These are phyloP conservation scores for Termitomyces sp. DNA, from an alignment of 768 basidiomycete species.

Conservation along the genomic window DNA sequence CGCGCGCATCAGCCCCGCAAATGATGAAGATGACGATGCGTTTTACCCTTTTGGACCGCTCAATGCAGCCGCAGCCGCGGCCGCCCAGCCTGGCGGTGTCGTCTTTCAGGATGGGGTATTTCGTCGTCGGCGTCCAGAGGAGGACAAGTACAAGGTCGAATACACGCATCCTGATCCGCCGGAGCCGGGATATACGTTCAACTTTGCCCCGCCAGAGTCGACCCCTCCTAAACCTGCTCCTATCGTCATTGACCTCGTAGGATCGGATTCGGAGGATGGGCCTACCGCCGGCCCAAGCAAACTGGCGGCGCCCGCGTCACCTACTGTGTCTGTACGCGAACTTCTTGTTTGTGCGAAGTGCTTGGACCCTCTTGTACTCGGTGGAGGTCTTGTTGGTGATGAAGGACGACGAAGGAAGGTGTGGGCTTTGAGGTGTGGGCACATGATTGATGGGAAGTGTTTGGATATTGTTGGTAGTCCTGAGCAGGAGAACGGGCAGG, in stretches of 20 bases:
- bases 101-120: slow-evolving; percentile 6
- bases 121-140: neutral
- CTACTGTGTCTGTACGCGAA: slow-evolving; percentile 25
- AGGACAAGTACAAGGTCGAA: slow-evolving; percentile 46
- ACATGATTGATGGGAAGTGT: slow-evolving; percentile 78
- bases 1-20: slow-evolving; percentile 1
- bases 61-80: neutral
- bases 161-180: slow-evolving; percentile 63
- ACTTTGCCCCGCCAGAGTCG: slow-evolving; percentile 50
- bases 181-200: slow-evolving; percentile 62
- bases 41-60: neutral
- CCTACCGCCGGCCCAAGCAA: slow-evolving; percentile 11
- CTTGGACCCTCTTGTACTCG: slow-evolving; percentile 57
- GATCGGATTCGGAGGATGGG: slow-evolving; percentile 32
- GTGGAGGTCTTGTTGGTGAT: slow-evolving; percentile 41
- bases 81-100: slow-evolving; percentile 2
- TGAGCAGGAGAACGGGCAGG: slow-evolving; percentile 10
- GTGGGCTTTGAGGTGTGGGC: slow-evolving; percentile 76
- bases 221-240: slow-evolving; percentile 21
- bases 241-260: slow-evolving; percentile 34
- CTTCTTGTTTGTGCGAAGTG: slow-evolving; percentile 68
- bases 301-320: slow-evolving; percentile 3
- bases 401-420: slow-evolving; percentile 47
- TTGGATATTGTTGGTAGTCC: slow-evolving; percentile 46
- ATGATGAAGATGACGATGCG: slow-evolving; percentile 10